Conservation (phyloP, 2,329 filamentous ascomycete genomes). For the Magnaporthales sp. region DNA sequence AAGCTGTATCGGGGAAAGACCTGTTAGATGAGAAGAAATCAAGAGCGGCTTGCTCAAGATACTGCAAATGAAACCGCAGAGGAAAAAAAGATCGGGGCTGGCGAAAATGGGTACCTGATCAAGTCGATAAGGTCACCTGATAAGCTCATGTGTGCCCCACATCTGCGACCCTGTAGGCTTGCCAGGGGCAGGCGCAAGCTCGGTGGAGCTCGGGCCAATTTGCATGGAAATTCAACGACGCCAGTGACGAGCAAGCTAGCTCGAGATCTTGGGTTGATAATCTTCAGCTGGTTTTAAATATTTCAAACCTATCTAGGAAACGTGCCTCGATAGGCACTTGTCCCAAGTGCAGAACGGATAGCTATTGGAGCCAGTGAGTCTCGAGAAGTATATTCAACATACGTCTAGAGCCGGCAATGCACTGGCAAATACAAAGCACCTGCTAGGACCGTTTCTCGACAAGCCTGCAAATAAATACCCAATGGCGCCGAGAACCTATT, state of each 20-base stretch:
- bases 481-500: conserved; percentile 3
- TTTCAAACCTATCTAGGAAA: neutral
- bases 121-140: conserved; percentile 1
- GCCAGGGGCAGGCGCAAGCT: neutral
- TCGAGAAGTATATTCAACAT: neutral
- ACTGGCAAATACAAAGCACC: neutral
- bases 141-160: neutral
- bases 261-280: neutral
- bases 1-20: no score
- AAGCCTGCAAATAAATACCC: neutral
- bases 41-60: neutral
- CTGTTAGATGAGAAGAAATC: neutral
- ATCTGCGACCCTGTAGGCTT: neutral
- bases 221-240: neutral
- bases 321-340: neutral
- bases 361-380: neutral
- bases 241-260: neutral
- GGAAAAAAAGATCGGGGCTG: neutral
- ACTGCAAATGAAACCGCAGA: neutral
- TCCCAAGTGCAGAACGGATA: neutral
- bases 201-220: neutral
- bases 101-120: neutral
- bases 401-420: neutral
- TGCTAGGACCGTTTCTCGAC: neutral
- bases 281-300: neutral